Percentiles rank a stretch among this genome's conserved stretches.
These are phyloP conservation scores for Letharia lupina DNA, from an alignment of 495 filamentous ascomycete species.

Conservation along the genomic window DNA sequence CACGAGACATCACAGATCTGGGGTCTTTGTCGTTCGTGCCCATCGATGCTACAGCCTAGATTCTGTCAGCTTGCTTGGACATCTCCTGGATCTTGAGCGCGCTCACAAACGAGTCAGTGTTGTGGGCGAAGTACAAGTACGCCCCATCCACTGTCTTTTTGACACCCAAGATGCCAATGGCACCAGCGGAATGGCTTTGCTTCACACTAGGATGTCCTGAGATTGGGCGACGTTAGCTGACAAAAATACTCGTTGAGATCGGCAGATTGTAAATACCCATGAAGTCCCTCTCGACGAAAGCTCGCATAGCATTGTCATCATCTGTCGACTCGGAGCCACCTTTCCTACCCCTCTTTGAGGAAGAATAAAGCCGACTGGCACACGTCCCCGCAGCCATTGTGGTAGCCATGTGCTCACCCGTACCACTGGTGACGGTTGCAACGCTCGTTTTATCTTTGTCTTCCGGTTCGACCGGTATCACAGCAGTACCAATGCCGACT, in stretches of 20 bases:
- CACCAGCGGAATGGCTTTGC: constrained; percentile 60
- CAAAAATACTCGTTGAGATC: neutral
- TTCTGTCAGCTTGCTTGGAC: constrained; percentile 28
- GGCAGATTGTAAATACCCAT: constrained; percentile 42
- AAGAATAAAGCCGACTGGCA: constrained; percentile 65
- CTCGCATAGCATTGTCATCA: constrained; percentile 63
- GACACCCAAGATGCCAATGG: constrained; percentile 75
- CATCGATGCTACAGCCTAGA: constrained; percentile 75
- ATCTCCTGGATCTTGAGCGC: neutral
- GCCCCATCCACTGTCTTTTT: constrained; percentile 66
- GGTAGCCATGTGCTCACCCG: constrained; percentile 94
- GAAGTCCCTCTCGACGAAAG: constrained; percentile 71
- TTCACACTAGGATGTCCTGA: constrained; percentile 67
- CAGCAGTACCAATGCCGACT: constrained; percentile 79
- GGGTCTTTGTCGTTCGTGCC: constrained; percentile 61
- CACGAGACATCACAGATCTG: constrained; percentile 75
- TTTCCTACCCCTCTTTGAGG: constrained; percentile 46
- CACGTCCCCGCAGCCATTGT: constrained; percentile 74
- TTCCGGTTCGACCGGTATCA: constrained; percentile 60
- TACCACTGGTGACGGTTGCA: constrained; percentile 80
- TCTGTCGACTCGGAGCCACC: constrained; percentile 54
- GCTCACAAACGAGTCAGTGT: constrained; percentile 78
- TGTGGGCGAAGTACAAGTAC: constrained; percentile 81
- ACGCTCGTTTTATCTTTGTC: constrained; percentile 55
- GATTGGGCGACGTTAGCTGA: constrained; percentile 22